These are phyloP conservation scores for Aspergillus felis DNA, from an alignment of 2,329 filamentous ascomycete genomes.

Conservation along the genomic window DNA sequence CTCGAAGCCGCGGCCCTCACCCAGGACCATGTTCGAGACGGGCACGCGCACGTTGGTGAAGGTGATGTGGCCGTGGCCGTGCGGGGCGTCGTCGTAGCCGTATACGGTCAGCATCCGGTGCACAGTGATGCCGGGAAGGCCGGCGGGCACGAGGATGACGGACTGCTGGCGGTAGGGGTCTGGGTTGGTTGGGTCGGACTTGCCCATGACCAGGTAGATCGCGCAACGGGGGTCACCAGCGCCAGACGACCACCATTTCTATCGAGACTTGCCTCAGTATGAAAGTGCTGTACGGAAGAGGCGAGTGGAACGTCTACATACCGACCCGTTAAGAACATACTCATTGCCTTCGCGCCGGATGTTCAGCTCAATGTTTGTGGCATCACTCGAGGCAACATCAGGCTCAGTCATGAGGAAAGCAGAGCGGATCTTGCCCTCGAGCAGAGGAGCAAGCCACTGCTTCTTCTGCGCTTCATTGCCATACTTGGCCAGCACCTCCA, in stretches of 20 bases:
- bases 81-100: conserved; percentile 96
- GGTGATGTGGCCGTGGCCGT: conserved; percentile 89
- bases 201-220: conserved; percentile 96
- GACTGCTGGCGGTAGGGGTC: conserved; percentile 88
- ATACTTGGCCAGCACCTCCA: conserved; percentile 92
- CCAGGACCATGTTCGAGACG: conserved; percentile 77
- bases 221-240: conserved; percentile 89
- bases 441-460: conserved; percentile 74
- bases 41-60: conserved; percentile 92
- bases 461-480: conserved; percentile 81
- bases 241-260: conserved; percentile 99
- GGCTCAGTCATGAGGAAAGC: conserved; percentile 95
- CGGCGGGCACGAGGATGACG: conserved; percentile 80
- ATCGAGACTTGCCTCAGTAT: conserved; percentile 4
- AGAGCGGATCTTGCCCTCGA: conserved; percentile 80
- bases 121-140: conserved; percentile 81
- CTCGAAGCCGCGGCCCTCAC: conserved; percentile 91
- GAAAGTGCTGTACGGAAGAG: not conserved
- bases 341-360: conserved; percentile 81
- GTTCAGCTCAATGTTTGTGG: conserved; percentile 82
- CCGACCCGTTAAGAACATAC: conserved; percentile 84
- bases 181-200: conserved; percentile 71
- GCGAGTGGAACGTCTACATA: conserved; percentile 39
- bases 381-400: conserved; percentile 82
- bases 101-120: conserved; percentile 92